These are phyloP conservation scores for Rhynchospora pubera DNA, from an alignment of 176 grass and related monocot species.

Conservation along the genomic window DNA sequence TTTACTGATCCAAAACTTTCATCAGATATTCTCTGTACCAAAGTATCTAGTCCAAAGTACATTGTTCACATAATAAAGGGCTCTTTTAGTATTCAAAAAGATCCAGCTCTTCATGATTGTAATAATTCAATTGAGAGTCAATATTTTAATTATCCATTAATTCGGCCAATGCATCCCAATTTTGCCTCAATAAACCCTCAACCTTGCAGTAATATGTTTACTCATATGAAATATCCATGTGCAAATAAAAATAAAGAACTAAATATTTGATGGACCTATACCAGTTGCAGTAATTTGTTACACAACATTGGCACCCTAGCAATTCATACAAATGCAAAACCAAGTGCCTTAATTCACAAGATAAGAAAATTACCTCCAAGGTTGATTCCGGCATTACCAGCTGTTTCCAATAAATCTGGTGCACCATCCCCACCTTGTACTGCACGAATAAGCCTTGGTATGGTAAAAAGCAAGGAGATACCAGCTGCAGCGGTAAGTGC, in stretches of 20 bases:
- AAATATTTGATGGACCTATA: not conserved
- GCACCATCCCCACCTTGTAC: constrained; percentile 76
- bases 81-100: not conserved
- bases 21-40: constrained; percentile 29
- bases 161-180: not conserved
- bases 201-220: not conserved
- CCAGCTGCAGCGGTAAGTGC: constrained; percentile 75
- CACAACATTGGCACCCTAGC: not conserved
- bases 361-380: constrained; percentile 73
- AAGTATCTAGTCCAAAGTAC: not conserved
- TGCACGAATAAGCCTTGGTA: constrained; percentile 81
- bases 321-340: not conserved
- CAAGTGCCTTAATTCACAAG: not conserved
- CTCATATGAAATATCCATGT: not conserved
- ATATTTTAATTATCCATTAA: not conserved
- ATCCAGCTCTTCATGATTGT: not conserved
- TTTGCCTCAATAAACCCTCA: not conserved
- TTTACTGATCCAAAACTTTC: constrained; percentile 69
- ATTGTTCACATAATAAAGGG: not conserved
- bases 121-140: not conserved
- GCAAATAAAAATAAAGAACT: not conserved
- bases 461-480: constrained; percentile 85
- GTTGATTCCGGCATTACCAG: constrained; percentile 75
- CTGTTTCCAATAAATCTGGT: constrained; percentile 77
- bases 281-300: not conserved